Conservation (phyloP, 768 basidiomycete species). For the Aureoboletus auriporus region DNA sequence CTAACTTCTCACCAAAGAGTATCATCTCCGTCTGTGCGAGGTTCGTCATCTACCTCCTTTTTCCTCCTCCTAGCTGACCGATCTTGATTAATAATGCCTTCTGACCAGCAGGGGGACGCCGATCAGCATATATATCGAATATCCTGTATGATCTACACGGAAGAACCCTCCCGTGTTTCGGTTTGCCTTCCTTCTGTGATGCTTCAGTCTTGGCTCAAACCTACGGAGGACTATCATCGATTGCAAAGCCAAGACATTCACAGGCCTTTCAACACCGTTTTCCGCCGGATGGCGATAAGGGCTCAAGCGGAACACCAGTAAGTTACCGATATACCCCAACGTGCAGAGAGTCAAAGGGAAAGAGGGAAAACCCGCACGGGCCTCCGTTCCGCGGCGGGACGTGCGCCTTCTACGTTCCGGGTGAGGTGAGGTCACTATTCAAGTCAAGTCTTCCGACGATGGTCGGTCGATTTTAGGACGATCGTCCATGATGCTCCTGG, state of each 20-base stretch:
- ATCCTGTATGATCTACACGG: neutral
- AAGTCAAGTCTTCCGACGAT: conserved; percentile 1
- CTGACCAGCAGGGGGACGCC: too few species aligned
- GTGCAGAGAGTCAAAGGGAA: neutral
- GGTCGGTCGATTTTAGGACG: conserved; percentile 11
- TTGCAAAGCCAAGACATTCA: neutral
- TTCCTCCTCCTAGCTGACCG: neutral
- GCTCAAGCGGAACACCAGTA: neutral
- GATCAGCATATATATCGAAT: too few species aligned
- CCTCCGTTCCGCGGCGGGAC: conserved; percentile 12
- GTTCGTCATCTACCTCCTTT: neutral
- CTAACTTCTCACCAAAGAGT: too few species aligned
- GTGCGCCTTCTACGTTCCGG: neutral
- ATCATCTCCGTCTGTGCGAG: too few species aligned
- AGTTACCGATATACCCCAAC: conserved; percentile 1
- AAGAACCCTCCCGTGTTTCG: neutral
- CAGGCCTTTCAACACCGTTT: neutral
- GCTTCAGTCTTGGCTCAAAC: neutral
- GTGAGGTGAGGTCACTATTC: neutral
- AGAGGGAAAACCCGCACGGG: neutral
- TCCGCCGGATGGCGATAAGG: neutral
- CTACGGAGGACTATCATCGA: neutral
- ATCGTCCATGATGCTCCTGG: neutral
- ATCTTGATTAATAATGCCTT: neutral
- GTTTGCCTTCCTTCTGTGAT: conserved; percentile 1